Evolutionary conservation across 148 eudicot genomes (phyloP), one percentile per base, ranked within the genome.

Genomic region (Salicornia ramosissima): DNA sequence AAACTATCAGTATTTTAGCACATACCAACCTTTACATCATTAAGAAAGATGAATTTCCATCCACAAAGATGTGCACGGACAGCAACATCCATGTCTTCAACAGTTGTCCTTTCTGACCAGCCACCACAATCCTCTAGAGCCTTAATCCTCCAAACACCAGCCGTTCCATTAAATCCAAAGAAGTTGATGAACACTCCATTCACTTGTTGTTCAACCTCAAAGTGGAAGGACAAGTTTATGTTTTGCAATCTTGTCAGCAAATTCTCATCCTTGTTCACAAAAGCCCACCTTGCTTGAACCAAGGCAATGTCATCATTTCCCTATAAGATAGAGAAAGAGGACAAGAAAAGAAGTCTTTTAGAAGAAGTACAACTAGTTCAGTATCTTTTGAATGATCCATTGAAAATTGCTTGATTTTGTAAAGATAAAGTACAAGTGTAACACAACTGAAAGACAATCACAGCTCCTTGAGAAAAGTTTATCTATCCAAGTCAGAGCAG

Each of bases 181-280:
- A 93, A 93, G 79, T 90, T 90, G 59, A 90, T 81, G 78, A 93
- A 93, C 65, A 84, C 79, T 69, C 98, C 92, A 78, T 93, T 93
- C n/a, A 93, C 98, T 77, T 90, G 98, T 79, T 93, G 98, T 64
- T 93, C 98, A 67, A 93, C 95, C 90, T 93, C 98, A 82, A 93
- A 93, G 74, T 93, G 98, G 82, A 93, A 93, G 50, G 90, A 75
- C 53, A 93, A 74, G 71, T 93, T 93, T 75, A 93, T 90, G 77
- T 93, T 80, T 75, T 93, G 98, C 82, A 93, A 76, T 71, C 96
- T 80, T 42, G 98, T 93, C 62, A 93, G 95, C 89, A 93, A 77
- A 73, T 93, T 93, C 76, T 90, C 98, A 34, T 93, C 98, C 82
- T 83, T 90, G 81, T 93, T 93, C 46, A 88, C 90, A 72, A 93